Conservation (phyloP, 495 filamentous ascomycete genomes). For the Penicillium soppii region DNA sequence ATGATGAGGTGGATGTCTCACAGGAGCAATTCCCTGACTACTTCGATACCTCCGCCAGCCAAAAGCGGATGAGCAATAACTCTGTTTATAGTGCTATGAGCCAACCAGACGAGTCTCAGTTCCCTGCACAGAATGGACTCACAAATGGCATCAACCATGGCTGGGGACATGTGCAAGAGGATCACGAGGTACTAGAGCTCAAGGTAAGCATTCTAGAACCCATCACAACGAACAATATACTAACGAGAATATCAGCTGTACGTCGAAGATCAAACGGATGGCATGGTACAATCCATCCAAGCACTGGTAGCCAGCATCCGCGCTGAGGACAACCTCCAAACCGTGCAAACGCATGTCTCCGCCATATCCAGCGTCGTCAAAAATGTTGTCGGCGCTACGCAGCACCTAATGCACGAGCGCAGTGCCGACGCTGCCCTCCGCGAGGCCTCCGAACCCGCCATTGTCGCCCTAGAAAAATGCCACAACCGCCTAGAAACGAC, state of each 20-base stretch:
- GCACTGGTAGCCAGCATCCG: slow-evolving; percentile 78
- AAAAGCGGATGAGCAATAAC: slow-evolving; percentile 47
- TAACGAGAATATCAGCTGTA: slow-evolving; percentile 54
- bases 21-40: slow-evolving; percentile 50
- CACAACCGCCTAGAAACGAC: slow-evolving; percentile 64
- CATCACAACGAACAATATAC: neutral
- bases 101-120: slow-evolving; percentile 38
- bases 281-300: slow-evolving; percentile 79
- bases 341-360: slow-evolving; percentile 67
- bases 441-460: slow-evolving; percentile 58
- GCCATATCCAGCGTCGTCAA: slow-evolving; percentile 69
- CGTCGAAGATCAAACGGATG: slow-evolving; percentile 80
- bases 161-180: slow-evolving; percentile 38
- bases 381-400: slow-evolving; percentile 66
- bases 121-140: slow-evolving; percentile 30
- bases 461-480: slow-evolving; percentile 62
- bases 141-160: slow-evolving; percentile 25
- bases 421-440: slow-evolving; percentile 44
- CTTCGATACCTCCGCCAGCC: slow-evolving; percentile 46
- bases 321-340: slow-evolving; percentile 60
- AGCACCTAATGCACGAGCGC: slow-evolving; percentile 52
- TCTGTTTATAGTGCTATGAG: slow-evolving; percentile 56
- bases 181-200: slow-evolving; percentile 68
- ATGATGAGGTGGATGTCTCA: slow-evolving; percentile 51
- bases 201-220: slow-evolving; percentile 50